Evolutionary conservation across 192 early-diverging fungal species (phyloP).

Genomic region (Coemansia sp.): DNA sequence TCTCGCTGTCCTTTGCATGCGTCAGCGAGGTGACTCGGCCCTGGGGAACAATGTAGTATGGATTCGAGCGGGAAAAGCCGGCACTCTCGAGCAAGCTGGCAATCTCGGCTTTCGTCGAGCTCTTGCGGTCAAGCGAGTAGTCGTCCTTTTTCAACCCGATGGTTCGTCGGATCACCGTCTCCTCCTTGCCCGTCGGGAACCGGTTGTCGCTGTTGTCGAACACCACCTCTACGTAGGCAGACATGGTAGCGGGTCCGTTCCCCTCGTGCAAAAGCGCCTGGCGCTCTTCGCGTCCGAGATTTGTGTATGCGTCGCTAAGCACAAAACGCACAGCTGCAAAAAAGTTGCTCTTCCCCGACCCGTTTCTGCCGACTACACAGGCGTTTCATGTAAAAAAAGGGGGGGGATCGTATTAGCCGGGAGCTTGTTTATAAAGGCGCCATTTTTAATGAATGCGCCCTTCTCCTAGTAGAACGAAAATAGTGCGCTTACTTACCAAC

Average conservation of each 20-base stretch:
- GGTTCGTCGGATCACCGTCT: constrained; percentile 85
- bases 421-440: too few relatives aligned
- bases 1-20: constrained; percentile 88
- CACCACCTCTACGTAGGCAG: constrained; percentile 92
- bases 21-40: constrained; percentile 88
- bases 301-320: constrained; percentile 91
- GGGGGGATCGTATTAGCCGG: too few relatives aligned
- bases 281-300: constrained; percentile 88
- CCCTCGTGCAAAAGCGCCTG: constrained; percentile 94
- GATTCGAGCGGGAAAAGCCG: constrained; percentile 94
- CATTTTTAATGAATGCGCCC: too few relatives aligned
- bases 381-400: constrained; percentile 10
- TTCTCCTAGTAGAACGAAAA: too few relatives aligned
- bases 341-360: constrained; percentile 97
- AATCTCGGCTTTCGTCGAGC: constrained; percentile 86
- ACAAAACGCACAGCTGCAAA: constrained; percentile 94
- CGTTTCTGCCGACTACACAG: constrained; percentile 82
- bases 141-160: constrained; percentile 98
- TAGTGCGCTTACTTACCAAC: constrained; percentile 59
- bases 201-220: constrained; percentile 97
- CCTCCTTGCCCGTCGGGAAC: constrained; percentile 92
- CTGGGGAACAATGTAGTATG: constrained; percentile 99
- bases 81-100: constrained; percentile 92
- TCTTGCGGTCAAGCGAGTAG: constrained; percentile 94
- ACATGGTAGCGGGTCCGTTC: constrained; percentile 85